Evolutionary conservation across 306 rosid genomes (phyloP).

Genomic region (Pyrus bretschneideri): DNA sequence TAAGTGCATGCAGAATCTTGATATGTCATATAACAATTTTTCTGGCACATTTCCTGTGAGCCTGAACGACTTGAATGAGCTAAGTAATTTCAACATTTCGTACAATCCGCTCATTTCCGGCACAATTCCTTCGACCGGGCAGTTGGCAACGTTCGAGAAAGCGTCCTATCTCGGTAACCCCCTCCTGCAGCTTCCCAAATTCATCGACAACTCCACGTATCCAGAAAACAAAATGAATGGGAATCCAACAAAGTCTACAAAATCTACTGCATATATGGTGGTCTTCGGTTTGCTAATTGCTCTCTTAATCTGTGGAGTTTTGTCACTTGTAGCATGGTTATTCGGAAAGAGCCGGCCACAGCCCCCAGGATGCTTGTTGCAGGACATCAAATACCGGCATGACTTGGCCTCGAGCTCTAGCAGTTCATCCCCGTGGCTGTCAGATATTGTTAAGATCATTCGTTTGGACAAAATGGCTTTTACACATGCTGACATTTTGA

Average conservation of each 20-base stretch:
- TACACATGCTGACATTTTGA: slow-evolving; percentile 72
- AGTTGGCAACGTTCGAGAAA: slow-evolving; percentile 63
- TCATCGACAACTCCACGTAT: slow-evolving; percentile 26
- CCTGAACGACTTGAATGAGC: slow-evolving; percentile 47
- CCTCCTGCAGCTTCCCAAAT: slow-evolving; percentile 45
- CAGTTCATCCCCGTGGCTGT: slow-evolving; percentile 60
- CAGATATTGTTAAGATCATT: slow-evolving; percentile 61
- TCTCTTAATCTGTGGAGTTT: slow-evolving; percentile 41
- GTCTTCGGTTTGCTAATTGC: slow-evolving; percentile 34
- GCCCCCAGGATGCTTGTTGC: slow-evolving; percentile 38
- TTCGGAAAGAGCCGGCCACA: slow-evolving; percentile 36
- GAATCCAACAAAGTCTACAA: slow-evolving; percentile 14
- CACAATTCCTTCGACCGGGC: slow-evolving; percentile 42
- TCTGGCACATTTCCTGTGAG: slow-evolving; percentile 70
- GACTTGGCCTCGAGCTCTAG: slow-evolving; percentile 43
- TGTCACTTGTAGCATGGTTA: slow-evolving; percentile 40
- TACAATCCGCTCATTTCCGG: slow-evolving; percentile 72
- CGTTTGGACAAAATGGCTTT: slow-evolving; percentile 74
- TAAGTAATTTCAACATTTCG: slow-evolving; percentile 86
- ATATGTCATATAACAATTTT: slow-evolving; percentile 75
- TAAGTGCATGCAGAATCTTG: slow-evolving; percentile 65
- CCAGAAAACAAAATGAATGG: background rate
- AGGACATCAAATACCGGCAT: slow-evolving; percentile 30
- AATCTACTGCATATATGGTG: slow-evolving; percentile 29
- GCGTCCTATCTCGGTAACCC: slow-evolving; percentile 70